Evolutionary conservation across 176 grass and related monocot genomes (phyloP).

Genomic region (Secale cereale): DNA sequence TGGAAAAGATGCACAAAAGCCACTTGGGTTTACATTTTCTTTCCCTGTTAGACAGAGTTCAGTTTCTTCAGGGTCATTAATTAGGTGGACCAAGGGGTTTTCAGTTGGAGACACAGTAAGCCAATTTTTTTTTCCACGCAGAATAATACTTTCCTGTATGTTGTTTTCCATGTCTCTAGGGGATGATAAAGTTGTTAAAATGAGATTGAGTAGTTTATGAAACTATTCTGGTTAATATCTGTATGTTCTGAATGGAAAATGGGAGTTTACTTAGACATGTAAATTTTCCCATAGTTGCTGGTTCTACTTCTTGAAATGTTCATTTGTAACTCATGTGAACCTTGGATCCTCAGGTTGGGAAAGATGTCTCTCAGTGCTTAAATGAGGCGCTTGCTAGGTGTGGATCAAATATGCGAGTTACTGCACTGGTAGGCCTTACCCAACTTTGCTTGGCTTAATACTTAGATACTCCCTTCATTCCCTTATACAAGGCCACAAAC

Average conservation of each 20-base stretch:
- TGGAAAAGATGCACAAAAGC: conserved; percentile 41
- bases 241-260: background rate
- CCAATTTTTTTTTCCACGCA: background rate
- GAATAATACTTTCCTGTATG: background rate
- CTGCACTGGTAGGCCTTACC: conserved; percentile 63
- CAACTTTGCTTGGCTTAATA: background rate
- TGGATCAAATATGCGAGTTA: conserved; percentile 65
- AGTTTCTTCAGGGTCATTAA: conserved; percentile 80
- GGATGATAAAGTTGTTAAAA: background rate
- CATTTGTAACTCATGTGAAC: background rate
- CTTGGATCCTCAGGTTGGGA: conserved; percentile 53
- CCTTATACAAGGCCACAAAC: no score
- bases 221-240: background rate
- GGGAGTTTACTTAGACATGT: background rate
- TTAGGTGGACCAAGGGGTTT: conserved; percentile 93
- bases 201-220: background rate
- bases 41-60: conserved; percentile 91
- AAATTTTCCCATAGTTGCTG: background rate
- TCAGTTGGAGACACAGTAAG: conserved; percentile 78
- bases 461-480: no score
- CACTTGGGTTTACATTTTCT: conserved; percentile 95
- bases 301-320: background rate
- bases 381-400: conserved; percentile 67
- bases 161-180: background rate
- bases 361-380: conserved; percentile 77